Base-by-base conservation (phyloP, 495 filamentous ascomycete genomes). In the Daldinia concentrica region DNA sequence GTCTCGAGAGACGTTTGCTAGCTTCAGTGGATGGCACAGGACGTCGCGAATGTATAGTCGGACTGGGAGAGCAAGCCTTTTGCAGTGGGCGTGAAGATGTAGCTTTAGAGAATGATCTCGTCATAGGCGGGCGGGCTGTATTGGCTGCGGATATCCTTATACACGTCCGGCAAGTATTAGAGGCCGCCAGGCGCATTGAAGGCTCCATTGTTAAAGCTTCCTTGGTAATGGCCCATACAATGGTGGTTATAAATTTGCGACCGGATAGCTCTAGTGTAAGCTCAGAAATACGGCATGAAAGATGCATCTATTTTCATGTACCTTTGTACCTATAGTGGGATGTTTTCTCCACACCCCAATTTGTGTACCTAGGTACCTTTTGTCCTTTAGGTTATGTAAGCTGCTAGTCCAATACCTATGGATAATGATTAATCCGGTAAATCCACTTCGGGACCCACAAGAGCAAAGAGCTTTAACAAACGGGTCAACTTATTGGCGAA, bases 141-240 rank as follows among this genome's bases (percentile, higher is more conserved):
- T 71, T 64, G 39, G 61, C 62, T 39, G 72, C 14, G 12, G 71
- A 67, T 17, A 71, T 59, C 14, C 66, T 72, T 17, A 73, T 17
- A 39, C 76, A 78, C 32, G 59, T 63, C 22, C 74, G 68, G 68
- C 76, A 78, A 58, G 74, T 68, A 59, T 67, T 62, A n/a, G 74
- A 78, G 27, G 66, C 69, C 17, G 64, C 71, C 27, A 63, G 71
- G 17, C 71, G 71, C 55, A 74, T 60, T 48, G 71, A 67, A 36
- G 63, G 54, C 58, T 78, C 76, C 76, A 78, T 78, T 19, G 9
- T 72, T 43, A 24, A 41, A 57, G 22, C 15, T 57, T 41, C n/a
- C 34, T 54, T 39, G 15, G n/a, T 22, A 14, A 64, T 15, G 50
- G 30, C 6, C 15, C 14, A 64, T 64, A 48, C 34, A 55, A 61